Base-by-base conservation (phyloP, 139 green algal species). In the Picochlorum sp. region DNA sequence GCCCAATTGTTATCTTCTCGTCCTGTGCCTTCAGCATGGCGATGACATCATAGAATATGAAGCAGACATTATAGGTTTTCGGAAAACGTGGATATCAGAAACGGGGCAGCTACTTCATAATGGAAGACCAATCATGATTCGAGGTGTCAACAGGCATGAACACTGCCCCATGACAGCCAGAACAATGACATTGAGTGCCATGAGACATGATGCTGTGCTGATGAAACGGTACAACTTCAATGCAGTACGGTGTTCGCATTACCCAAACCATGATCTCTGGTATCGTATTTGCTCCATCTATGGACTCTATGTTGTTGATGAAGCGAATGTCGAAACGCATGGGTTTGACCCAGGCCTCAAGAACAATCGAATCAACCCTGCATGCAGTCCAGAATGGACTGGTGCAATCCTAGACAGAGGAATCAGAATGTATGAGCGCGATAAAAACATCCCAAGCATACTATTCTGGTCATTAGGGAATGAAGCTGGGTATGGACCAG, bases 141-240 rank as follows among this genome's bases (percentile, higher is more conserved):
- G 81, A 16, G 93, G 92, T 2, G 87, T 97, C 28, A 96, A 96
- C 78, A 79, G 94, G 2, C 93, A 98, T 54, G 94, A 98, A 75
- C 90, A 94, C 69, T 84, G 96, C 64, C 38, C 30, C 21, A 24
- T 26, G 3, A 30, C 63, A 38, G 71, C 77, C 31, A 85, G 84
- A 64, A 66, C 68, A 20, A 51, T 84, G n/a, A 73, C 37, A 10
- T 71, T 81, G 62, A 73, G 58, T 1, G 60, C 70, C 37, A 87
- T 87, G 81, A 31, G 83, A 15, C 6, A 79, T 3, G 92, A 98
- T 79, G 86, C 94, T 44, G 24, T 81, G 14, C 74, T 97, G 4
- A 94, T 99, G 78, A 98, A 98, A 81, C 81, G 76, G 10, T 49
- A 85, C 65, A 96, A 95, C 78, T 89, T 99, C 74, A 99, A 99